A percentile compares a stretch with the other conserved stretches of the same genome.
Evolutionary conservation across 2,329 filamentous ascomycete genomes (phyloP).

Genomic region (Fusarium mangiferae): DNA sequence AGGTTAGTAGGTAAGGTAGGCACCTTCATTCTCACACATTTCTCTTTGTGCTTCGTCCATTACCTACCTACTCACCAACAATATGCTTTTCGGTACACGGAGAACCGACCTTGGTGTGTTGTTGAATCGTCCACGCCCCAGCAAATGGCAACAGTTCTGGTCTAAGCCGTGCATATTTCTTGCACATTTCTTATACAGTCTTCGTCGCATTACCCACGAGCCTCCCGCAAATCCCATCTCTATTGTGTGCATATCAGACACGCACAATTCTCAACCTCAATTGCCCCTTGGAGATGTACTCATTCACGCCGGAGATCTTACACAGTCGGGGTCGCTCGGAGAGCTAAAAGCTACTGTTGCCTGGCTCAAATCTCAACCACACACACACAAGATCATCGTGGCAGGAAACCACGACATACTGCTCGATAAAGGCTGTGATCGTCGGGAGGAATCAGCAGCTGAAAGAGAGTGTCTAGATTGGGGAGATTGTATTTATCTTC

Average conservation of each 20-base stretch:
- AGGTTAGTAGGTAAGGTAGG: no score
- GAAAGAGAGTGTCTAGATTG: conserved; percentile 34
- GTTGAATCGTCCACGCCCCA: conserved; percentile 8
- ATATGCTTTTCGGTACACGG: conserved; percentile 1
- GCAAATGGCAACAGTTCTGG: conserved; percentile 12
- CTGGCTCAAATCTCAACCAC: conserved; percentile 56
- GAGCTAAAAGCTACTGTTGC: conserved; percentile 52
- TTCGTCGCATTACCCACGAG: not conserved
- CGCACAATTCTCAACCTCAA: conserved; percentile 51
- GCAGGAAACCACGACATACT: conserved; percentile 59
- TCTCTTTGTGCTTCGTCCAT: not conserved
- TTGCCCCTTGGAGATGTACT: conserved; percentile 57
- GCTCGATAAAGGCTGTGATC: conserved; percentile 36
- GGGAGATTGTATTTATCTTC: conserved; percentile 42
- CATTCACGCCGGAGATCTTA: conserved; percentile 61
- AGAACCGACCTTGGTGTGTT: conserved; percentile 1
- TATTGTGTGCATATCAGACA: conserved; percentile 58
- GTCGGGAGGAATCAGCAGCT: not conserved
- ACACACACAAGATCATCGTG: conserved; percentile 56
- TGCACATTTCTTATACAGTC: conserved; percentile 4
- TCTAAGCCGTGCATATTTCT: conserved; percentile 2
- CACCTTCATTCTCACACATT: not conserved
- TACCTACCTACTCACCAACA: not conserved
- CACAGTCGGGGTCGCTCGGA: conserved; percentile 53
- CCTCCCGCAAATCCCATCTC: conserved; percentile 21